Evolutionary conservation across 1,284 basidiomycete species (phyloP).

Genomic region (Pisolithus thermaeus): DNA sequence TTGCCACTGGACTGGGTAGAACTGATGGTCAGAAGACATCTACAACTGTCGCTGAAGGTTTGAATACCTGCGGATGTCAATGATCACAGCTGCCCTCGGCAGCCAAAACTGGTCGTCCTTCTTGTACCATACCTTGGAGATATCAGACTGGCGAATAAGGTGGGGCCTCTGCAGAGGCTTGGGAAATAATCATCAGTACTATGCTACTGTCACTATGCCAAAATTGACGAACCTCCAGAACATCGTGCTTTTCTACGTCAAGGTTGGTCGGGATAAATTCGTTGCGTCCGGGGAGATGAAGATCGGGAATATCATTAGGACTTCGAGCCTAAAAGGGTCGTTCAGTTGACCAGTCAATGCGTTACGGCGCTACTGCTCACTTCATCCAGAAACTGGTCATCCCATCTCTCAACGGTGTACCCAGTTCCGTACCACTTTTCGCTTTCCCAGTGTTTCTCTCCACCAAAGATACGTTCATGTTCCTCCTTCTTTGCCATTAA

Average conservation of each 20-base stretch:
- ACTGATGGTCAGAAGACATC: conserved; percentile 7
- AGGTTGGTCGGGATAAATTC: conserved; percentile 88
- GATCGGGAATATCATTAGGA: conserved; percentile 58
- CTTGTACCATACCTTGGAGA: conserved; percentile 88
- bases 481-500: conserved; percentile 74
- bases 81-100: conserved; percentile 73
- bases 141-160: conserved; percentile 66
- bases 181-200: conserved; percentile 1
- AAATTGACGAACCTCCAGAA: conserved; percentile 45
- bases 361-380: conserved; percentile 34
- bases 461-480: conserved; percentile 48
- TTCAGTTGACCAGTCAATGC: conserved; percentile 4
- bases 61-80: conserved; percentile 65
- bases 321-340: conserved; percentile 44
- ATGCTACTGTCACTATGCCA: conserved; percentile 1
- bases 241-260: conserved; percentile 70
- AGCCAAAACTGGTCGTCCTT: conserved; percentile 95
- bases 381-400: conserved; percentile 57
- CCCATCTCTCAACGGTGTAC: conserved; percentile 68
- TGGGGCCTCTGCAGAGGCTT: conserved; percentile 72
- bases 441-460: conserved; percentile 51
- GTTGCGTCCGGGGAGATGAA: conserved; percentile 82
- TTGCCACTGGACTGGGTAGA: conserved; percentile 44
- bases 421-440: conserved; percentile 87
- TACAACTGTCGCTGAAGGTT: not conserved